Base-by-base conservation (phyloP, 164 flowering plant species). In the Macadamia tetraphylla region DNA sequence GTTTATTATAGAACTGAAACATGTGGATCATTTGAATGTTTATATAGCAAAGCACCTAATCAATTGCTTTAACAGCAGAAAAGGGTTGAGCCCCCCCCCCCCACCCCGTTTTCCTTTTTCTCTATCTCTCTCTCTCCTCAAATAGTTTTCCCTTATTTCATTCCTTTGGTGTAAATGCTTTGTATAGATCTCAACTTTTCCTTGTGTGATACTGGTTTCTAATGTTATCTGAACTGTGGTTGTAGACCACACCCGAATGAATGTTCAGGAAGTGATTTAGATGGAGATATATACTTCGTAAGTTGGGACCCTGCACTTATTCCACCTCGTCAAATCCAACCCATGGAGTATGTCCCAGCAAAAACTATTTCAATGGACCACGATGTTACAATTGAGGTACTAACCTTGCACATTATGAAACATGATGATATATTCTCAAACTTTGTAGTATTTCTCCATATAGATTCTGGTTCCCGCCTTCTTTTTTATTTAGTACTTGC, bases 201-300 rank as follows among this genome's bases (percentile, higher is more conserved):
- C 30, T 44, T 0, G 12, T 56, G 3, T 43, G 49, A 60, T 17
- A 46, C 10, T 55, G 49, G 12, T 35, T 29, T 1, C 40, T 60
- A 52, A 60, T 60, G 7, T 63, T 46, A 13, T 31, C 31, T 60
- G 29, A 65, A 2, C 67, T 71, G 57, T 60, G 30, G 11, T 58
- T 58, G 64, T 59, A 94, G 98, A 65, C 97, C 98, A 29, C 98
- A 94, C 71, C 90, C 98, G 35, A 91, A 94, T 74, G 98, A 94
- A 76, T 94, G 98, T 66, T 94, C 98, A 0, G 97, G 97, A 42
- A 91, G 98, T 75, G 98, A 93, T 84, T 76, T 91, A 76, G 97
- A 91, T 78, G 96, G 97, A 23, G 98, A 90, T 70, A 72, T 87
- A 63, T 92, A 87, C 77, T 89, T 92, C 70, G 93, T 90, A 31